Evolutionary conservation across 2,329 filamentous ascomycete species (phyloP), one percentile per base, ranked within the genome.

Genomic region (Monosporascus sp.): DNA sequence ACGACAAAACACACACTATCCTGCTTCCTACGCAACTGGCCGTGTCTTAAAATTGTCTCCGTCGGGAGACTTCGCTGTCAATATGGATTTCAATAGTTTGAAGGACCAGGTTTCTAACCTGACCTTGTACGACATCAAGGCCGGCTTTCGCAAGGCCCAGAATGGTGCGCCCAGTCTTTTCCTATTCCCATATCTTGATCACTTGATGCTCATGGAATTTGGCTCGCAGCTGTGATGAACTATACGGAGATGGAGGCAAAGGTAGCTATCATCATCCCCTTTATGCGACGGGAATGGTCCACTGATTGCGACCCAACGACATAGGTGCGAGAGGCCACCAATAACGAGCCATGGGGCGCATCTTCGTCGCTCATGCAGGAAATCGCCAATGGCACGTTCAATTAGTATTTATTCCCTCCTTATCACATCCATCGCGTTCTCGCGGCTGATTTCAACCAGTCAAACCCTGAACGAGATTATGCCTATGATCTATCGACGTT

Each of bases 401-500:
- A 93, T 76, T 99, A 97, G 94, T 97, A 78, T 68, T 90, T 75
- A 31, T 46, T 49, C 40, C 49, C 37, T 49, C 20, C 38, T 49
- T 7, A 41, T 28, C 18, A 37, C 15, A n/a, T 51, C 31, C 26
- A 41, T 35, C 24, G 41, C 24, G 14, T 49, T 49, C 41, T 35
- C 50, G 58, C 51, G 58, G 47, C 18, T 7, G 43, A 22, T 48
- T 17, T 43, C 53, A 44, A 18, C 35, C 68, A 97, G 93, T 71
- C 91, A 96, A 84, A 84, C 92, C 50, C 85, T 99, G 53, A 97
- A 97, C 73, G 94, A 99, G 73, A 97, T 99, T 70, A 99, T 99
- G 94, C 94, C 94, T 61, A 94, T 99, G 91, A 96, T 99, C 68
- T 99, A 99, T 78, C 94, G 95, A 68, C 89, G 94, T 60, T 99